Evolutionary conservation across 202 grass and related monocot species (phyloP), one percentile per base, ranked within the genome.

Genomic region (Musa balbisiana): DNA sequence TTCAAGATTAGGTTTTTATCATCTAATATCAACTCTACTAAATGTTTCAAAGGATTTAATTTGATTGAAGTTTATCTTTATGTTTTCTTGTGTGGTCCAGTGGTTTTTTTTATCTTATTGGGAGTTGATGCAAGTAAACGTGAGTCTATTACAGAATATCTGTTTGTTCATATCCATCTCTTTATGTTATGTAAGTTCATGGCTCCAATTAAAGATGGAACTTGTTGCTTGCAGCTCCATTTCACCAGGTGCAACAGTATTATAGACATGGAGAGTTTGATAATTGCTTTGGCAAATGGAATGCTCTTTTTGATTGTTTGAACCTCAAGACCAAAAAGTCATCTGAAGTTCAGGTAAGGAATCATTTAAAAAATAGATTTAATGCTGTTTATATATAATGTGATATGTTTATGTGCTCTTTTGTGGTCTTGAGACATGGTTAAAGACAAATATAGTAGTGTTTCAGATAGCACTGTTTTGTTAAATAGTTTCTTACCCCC

Each of bases 201-300:
- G 3, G 25, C 12, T 55, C 17, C 24, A 78, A 6, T 24, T 21
- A 64, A 21, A 56, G 58, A 54, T 73, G 49, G 68, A 67, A 58
- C 15, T 79, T 79, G 3, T 52, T 33, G 49, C 19, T 53, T 67
- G 25, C 81, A 87, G 85, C 94, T 16, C 94, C 94, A 29, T 91
- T 83, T 79, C 79, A 93, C 82, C 90, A 93, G 81, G 89, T 97
- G 94, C 86, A 97, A 82, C 53, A 33, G 58, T 97, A 97, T 74
- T 89, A 93, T 76, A 84, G 90, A 69, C 20, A 78, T 59, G 94
- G 90, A 22, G 84, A 88, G 2, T 93, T 89, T 51, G 91, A 93
- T 81, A 86, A 56, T 81, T 98, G 91, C 78, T 93, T 93, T 54
- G 52, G 84, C 51, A 91, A 93, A 56, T 93, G 87, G 94, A 81